Percentiles rank a stretch among this genome's conserved stretches.
These are phyloP conservation scores for Arachnomyces sp. DNA, from an alignment of 2,329 filamentous ascomycete species.

Conservation along the genomic window DNA sequence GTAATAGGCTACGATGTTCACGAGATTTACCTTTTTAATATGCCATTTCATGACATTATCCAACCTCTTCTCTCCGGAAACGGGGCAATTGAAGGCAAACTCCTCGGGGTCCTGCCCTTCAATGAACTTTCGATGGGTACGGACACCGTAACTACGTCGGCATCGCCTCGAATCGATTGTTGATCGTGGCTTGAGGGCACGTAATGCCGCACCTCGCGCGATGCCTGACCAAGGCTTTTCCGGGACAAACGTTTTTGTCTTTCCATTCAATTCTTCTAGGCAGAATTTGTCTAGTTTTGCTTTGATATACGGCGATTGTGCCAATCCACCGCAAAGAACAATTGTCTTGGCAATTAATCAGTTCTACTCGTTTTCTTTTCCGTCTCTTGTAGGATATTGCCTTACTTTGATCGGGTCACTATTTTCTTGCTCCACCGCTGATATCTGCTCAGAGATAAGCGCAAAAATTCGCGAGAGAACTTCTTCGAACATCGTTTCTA, in stretches of 20 bases:
- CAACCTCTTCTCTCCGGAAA: constrained; percentile 1
- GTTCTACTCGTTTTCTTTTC: neutral
- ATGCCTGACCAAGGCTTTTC: constrained; percentile 12
- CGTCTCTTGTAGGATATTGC: neutral
- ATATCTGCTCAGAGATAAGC: constrained; percentile 4
- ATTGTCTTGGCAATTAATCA: constrained; percentile 1
- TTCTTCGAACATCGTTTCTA: constrained; percentile 7
- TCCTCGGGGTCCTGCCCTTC: constrained; percentile 6
- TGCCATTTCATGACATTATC: constrained; percentile 7
- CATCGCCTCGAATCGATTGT: constrained; percentile 5
- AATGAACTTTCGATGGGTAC: constrained; percentile 9
- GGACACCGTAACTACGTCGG: constrained; percentile 9
- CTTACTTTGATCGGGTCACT: constrained; percentile 5
- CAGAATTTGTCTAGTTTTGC: constrained; percentile 10
- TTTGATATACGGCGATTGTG: constrained; percentile 9
- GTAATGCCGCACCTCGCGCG: constrained; percentile 11
- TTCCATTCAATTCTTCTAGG: neutral
- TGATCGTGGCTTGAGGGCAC: neutral
- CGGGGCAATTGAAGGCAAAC: constrained; percentile 8
- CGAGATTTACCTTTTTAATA: constrained; percentile 11
- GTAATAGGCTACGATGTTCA: too few relatives aligned
- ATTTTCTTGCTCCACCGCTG: neutral
- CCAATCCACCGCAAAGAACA: constrained; percentile 9
- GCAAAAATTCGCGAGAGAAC: constrained; percentile 5
- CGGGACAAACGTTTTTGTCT: constrained; percentile 9